A percentile compares a stretch with the other conserved stretches of the same genome.
Evolutionary conservation across 1,284 basidiomycete species (phyloP).

Genomic region (Coniferiporia weirii): DNA sequence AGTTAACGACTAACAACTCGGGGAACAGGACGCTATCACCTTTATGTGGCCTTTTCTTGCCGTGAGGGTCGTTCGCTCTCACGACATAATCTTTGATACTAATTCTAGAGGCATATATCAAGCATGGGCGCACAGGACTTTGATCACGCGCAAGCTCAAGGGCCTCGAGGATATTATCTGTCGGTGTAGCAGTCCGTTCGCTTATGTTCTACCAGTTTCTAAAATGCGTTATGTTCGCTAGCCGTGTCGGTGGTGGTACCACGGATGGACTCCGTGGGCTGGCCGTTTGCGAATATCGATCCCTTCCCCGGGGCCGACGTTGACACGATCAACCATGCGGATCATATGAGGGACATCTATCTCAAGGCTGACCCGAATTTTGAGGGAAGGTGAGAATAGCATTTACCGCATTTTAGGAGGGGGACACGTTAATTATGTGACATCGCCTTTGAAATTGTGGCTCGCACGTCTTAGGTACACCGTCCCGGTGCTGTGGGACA

Average conservation of each 20-base stretch:
- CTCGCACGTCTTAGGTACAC: slow-evolving; percentile 55
- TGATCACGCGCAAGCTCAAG: slow-evolving; percentile 89
- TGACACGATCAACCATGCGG: slow-evolving; percentile 66
- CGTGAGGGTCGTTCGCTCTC: slow-evolving; percentile 41
- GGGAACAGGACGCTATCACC: slow-evolving; percentile 75
- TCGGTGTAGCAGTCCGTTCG: slow-evolving; percentile 32
- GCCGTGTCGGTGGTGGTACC: slow-evolving; percentile 83
- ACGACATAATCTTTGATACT: neutral
- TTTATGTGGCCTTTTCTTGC: slow-evolving; percentile 78
- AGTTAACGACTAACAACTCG: neutral
- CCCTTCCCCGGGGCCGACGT: slow-evolving; percentile 64
- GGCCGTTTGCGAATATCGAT: slow-evolving; percentile 79
- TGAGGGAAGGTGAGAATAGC: slow-evolving; percentile 46
- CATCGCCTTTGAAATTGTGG: too few species aligned
- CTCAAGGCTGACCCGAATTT: slow-evolving; percentile 71
- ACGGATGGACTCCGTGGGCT: slow-evolving; percentile 76
- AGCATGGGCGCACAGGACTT: slow-evolving; percentile 91
- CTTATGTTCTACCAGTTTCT: neutral
- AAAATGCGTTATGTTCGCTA: slow-evolving; percentile 26
- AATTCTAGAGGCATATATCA: neutral
- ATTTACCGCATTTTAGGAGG: neutral
- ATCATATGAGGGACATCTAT: slow-evolving; percentile 85
- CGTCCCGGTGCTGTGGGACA: slow-evolving; percentile 93
- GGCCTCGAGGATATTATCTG: slow-evolving; percentile 83
- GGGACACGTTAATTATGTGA: too few species aligned